These are phyloP conservation scores for Ceratobasidium sp. DNA, from an alignment of 1,284 basidiomycete species.

Conservation along the genomic window DNA sequence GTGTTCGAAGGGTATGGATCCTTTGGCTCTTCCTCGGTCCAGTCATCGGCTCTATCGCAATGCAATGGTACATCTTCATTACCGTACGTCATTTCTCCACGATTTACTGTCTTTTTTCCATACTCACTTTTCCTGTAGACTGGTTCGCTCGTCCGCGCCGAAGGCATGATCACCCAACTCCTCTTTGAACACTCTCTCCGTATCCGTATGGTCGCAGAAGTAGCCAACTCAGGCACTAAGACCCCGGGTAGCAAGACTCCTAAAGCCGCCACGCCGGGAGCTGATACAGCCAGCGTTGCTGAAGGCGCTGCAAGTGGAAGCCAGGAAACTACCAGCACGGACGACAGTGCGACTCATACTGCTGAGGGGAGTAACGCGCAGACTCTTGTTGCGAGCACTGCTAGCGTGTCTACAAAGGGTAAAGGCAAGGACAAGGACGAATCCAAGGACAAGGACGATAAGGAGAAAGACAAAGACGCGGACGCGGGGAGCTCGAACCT, in stretches of 20 bases:
- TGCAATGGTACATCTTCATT: constrained; percentile 56
- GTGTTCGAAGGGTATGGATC: constrained; percentile 67
- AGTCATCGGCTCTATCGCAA: constrained; percentile 51
- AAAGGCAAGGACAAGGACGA: constrained; percentile 47
- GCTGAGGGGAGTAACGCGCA: constrained; percentile 23
- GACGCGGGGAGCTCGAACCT: constrained; percentile 54
- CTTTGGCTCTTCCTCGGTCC: constrained; percentile 69
- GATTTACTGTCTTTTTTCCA: neutral
- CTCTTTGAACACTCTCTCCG: constrained; percentile 76
- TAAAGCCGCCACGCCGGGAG: constrained; percentile 51
- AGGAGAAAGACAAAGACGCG: constrained; percentile 47
- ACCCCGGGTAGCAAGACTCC: constrained; percentile 41
- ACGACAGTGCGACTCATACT: constrained; percentile 43
- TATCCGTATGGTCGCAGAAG: constrained; percentile 61
- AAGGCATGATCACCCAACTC: constrained; percentile 74
- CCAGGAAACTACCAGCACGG: constrained; percentile 31
- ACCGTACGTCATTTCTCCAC: constrained; percentile 44
- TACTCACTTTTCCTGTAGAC: constrained; percentile 44
- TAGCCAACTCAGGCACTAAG: neutral
- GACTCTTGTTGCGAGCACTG: constrained; percentile 21
- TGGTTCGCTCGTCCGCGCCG: constrained; percentile 61
- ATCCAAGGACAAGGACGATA: constrained; percentile 45
- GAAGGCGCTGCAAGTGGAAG: constrained; percentile 47
- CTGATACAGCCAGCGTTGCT: constrained; percentile 47
- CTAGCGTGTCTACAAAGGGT: constrained; percentile 23